Base-by-base conservation (phyloP, 1,139 yeast species). In the Suhomyces wounanorum region DNA sequence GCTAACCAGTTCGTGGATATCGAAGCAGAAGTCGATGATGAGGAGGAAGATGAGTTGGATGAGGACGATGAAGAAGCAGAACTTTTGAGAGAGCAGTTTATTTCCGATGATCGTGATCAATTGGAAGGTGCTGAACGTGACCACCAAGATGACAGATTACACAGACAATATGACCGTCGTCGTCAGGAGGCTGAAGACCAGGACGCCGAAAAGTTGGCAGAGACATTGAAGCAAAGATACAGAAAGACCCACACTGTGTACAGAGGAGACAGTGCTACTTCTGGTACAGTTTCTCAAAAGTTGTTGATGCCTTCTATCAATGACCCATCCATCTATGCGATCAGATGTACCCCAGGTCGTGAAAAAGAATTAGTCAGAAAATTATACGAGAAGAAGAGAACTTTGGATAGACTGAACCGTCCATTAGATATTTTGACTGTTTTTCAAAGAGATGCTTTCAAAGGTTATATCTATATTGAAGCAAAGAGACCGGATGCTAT, bases 1-100 rank as follows among this genome's bases (percentile, higher is more conserved):
- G 84, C 91, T 61, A 94, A 94, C 69, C 94, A 89, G 76, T 94
- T 94, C 70, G 81, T 94, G 71, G 99, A 94, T 87, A 96, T 94
- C 51, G 99, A 94, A 77, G 99, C 99, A 53, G 99, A 94, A 67
- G 99, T 94, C 52, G 97, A 95, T 67, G 98, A 94, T 54, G 99
- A 94, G 59, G 99, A 94, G 53, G 99, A 94, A 58, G 99, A 94
- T 40, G 92, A 86, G 39, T 87, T 90, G 45, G 81, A 77, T 48
- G 98, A 92, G 59, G 98, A 91, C 53, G 96, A 81, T 53, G 85
- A 90, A 59, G 97, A 90, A 60, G 96, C 94, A 10, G 97, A 88
- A 57, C 73, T 89, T 40, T 82, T 88, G 51, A 82, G 92, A 61
- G 96, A 91, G 64, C 96, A 89, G 64, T 87, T 86, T 65, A 83